Conservation (phyloP, 352 stramenopile genomes). For the Pythium biforme region DNA sequence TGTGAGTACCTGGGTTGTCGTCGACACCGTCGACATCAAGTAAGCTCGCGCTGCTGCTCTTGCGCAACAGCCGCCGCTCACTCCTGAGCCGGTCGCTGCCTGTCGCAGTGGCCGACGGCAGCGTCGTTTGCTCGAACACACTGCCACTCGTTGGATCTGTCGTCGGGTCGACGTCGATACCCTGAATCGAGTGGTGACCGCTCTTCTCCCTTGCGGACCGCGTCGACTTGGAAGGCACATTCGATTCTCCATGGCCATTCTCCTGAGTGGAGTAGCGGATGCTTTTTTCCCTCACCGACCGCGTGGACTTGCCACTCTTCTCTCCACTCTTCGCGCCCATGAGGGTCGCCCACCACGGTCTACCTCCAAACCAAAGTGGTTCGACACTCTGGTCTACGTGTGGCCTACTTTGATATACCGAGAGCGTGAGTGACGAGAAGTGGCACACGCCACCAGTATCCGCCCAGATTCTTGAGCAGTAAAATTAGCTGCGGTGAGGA, state of each 20-base stretch:
- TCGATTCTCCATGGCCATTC: background rate
- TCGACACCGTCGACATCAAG: conserved; percentile 32
- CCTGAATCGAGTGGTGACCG: background rate
- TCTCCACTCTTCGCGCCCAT: background rate
- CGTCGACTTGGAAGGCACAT: conserved; percentile 7
- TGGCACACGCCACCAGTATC: background rate
- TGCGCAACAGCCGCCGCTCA: conserved; percentile 37
- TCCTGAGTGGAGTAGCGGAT: background rate
- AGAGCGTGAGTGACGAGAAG: background rate
- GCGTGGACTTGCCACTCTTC: conserved; percentile 14
- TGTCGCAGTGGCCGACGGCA: background rate
- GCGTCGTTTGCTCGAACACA: too few relatives aligned
- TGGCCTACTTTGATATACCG: background rate
- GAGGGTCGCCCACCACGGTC: too few relatives aligned
- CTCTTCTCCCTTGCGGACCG: conserved; percentile 7
- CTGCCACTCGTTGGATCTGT: background rate
- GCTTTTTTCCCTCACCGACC: conserved; percentile 8
- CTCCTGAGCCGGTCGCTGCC: background rate
- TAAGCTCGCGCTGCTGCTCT: conserved; percentile 57
- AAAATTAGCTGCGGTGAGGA: conserved; percentile 1
- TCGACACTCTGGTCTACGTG: too few relatives aligned
- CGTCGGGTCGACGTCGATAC: too few relatives aligned
- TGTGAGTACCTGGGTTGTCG: conserved; percentile 27
- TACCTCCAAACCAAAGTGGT: too few relatives aligned
- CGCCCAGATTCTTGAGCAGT: conserved; percentile 1